Conservation (phyloP, 2,329 filamentous ascomycete species). For the Penicillium glabrum region DNA sequence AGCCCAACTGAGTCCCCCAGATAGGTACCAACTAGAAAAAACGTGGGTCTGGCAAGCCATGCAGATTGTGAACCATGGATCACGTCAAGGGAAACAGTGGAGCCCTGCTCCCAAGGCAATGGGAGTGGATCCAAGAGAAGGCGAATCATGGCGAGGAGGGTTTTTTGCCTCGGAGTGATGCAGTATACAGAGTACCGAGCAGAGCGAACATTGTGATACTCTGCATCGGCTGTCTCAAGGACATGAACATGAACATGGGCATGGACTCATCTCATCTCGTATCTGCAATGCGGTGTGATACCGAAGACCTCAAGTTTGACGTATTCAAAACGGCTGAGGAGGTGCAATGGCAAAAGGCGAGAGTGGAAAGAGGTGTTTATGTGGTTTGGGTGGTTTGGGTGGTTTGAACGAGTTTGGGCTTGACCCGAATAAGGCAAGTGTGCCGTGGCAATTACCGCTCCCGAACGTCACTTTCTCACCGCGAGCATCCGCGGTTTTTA, state of each 20-base stretch:
- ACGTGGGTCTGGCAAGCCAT: constrained; percentile 14
- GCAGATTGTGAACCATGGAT: constrained; percentile 19
- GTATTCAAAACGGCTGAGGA: neutral
- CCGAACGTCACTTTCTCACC: constrained; percentile 15
- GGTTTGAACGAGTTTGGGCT: neutral
- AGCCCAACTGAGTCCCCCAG: constrained; percentile 8
- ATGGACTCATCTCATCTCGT: too few relatives aligned
- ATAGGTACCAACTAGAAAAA: constrained; percentile 16
- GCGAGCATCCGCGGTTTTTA: constrained; percentile 14
- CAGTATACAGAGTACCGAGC: neutral
- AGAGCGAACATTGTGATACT: neutral
- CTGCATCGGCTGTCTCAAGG: too few relatives aligned
- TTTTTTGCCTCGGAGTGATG: neutral
- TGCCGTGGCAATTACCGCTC: constrained; percentile 11
- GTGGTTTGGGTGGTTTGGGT: neutral
- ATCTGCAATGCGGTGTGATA: neutral
- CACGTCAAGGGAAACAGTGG: constrained; percentile 11
- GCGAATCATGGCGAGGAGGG: constrained; percentile 10
- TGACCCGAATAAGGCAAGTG: neutral
- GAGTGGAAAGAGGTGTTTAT: neutral
- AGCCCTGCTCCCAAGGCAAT: constrained; percentile 15
- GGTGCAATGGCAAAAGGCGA: neutral
- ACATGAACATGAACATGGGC: too few relatives aligned
- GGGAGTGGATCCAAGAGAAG: constrained; percentile 3
- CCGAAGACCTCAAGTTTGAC: neutral